A percentile compares a stretch with the other conserved stretches of the same genome.
Evolutionary conservation across 106 monocot species (phyloP).

Genomic region (Gastrodia elata): DNA sequence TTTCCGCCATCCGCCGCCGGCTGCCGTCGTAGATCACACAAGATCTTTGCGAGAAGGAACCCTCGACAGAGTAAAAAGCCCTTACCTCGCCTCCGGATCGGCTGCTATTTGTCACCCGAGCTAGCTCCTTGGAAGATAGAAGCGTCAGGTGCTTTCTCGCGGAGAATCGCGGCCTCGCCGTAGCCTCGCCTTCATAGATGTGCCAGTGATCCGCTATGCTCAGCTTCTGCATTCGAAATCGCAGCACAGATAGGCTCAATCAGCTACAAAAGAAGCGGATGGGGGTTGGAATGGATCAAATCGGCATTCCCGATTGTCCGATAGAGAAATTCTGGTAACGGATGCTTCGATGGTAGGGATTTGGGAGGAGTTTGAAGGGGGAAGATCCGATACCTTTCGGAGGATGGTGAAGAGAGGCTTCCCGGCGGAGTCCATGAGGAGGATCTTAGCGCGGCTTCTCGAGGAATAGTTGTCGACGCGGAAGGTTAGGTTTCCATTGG

Average conservation of each 20-base stretch:
- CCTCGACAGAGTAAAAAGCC: constrained; percentile 19
- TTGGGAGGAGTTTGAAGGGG: background rate
- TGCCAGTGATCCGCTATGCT: constrained; percentile 46
- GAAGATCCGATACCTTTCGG: constrained; percentile 20
- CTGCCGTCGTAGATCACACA: constrained; percentile 30
- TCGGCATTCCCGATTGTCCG: background rate
- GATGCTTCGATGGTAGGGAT: background rate
- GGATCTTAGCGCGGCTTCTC: constrained; percentile 21
- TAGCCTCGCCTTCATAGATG: constrained; percentile 39
- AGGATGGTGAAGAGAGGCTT: constrained; percentile 36
- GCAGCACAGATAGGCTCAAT: background rate
- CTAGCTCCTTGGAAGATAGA: constrained; percentile 20
- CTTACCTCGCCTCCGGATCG: background rate
- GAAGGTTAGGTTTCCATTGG: constrained; percentile 40
- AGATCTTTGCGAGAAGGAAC: constrained; percentile 33
- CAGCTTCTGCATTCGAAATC: constrained; percentile 25
- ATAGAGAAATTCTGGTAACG: background rate
- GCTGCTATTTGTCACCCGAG: constrained; percentile 14
- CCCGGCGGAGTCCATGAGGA: constrained; percentile 51
- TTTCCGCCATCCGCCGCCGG: constrained; percentile 32
- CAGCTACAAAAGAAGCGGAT: background rate
- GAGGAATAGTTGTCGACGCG: constrained; percentile 47
- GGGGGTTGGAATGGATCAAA: background rate
- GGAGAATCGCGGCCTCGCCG: constrained; percentile 30
- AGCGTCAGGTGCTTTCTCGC: constrained; percentile 37